phyloP scores from a whole-genome alignment of 2,329 filamentous ascomycete species.

The Penicillium brasilianum region DNA sequence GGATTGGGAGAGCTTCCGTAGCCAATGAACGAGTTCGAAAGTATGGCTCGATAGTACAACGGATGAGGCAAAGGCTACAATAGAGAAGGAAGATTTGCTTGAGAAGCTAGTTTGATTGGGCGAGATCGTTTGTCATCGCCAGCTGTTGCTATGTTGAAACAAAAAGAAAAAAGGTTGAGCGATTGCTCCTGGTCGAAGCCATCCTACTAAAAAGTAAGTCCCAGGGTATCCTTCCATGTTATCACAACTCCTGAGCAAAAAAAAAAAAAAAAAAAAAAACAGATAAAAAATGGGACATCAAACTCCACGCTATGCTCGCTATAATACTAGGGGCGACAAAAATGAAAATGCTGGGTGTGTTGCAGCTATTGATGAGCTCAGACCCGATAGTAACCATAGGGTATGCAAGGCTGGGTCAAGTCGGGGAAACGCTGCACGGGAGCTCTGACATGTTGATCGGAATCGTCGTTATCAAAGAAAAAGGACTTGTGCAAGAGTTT shows the following conservation, averaged over 20 bases:
- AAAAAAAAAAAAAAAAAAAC: slow-evolving; percentile 8
- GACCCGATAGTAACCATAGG: slow-evolving; percentile 44
- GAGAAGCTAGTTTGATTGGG: slow-evolving; percentile 14
- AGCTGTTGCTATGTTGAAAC: slow-evolving; percentile 9
- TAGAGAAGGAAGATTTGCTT: no score
- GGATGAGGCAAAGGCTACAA: slow-evolving; percentile 1
- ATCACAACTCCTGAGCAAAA: slow-evolving; percentile 28
- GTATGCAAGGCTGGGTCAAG: slow-evolving; percentile 39
- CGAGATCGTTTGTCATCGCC: background rate
- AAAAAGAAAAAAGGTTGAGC: slow-evolving; percentile 10
- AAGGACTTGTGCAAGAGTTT: slow-evolving; percentile 41
- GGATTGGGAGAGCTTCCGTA: background rate
- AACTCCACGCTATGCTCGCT: slow-evolving; percentile 45
- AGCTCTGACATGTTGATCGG: slow-evolving; percentile 31
- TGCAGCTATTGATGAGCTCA: slow-evolving; percentile 21
- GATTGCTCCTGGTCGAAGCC: slow-evolving; percentile 5
- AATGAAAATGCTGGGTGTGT: slow-evolving; percentile 14
- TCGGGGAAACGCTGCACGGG: slow-evolving; percentile 35
- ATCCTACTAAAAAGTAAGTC: slow-evolving; percentile 8
- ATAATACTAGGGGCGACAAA: slow-evolving; percentile 12
- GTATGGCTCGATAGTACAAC: slow-evolving; percentile 2
- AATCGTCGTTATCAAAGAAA: slow-evolving; percentile 40
- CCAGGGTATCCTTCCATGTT: slow-evolving; percentile 36
- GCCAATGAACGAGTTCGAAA: slow-evolving; percentile 17
- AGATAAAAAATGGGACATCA: background rate